Base-by-base conservation (phyloP, 176 grass and related monocot genomes). In the Tillandsia leiboldiana region DNA sequence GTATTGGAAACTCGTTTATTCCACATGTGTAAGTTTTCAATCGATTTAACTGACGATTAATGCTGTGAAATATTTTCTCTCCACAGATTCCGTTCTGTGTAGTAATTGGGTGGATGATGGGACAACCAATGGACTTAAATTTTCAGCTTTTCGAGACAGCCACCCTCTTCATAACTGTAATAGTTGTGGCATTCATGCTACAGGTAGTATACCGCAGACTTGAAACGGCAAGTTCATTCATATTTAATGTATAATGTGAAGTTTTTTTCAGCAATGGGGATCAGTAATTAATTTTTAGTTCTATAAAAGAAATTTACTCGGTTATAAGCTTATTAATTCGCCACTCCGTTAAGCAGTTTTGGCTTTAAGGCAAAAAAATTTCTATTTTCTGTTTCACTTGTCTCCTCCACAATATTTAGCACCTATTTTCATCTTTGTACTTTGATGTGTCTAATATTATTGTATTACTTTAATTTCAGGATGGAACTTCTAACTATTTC, bases 401-500 rank as follows among this genome's bases (percentile, higher is more conserved):
- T 33, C 29, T 33, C 29, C 29, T 33, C 29, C 29, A 33, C 29
- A 33, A 33, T 33, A 33, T 0, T 17, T 52, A 65, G 26, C 24
- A 65, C 33, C 24, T 12, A 51, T 50, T 10, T 11, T 51, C 11
- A 12, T 10, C 17, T 10, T 50, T 11, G 20, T 51, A 8, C 26
- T 69, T 7, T 12, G 23, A 28, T 58, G 6, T 12, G 0, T 24
- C 17, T 47, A 27, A 17, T 9, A 5, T 6, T 65, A 28, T 11
- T 11, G 2, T 27, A 2, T 59, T 9, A 24, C 10, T 75, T 51
- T 22, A 65, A 3, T 62, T 78, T 56, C 75, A 91, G 87, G 80
- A 96, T 49, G 91, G 85, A n/a, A 91, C 91, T 47, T 88, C 88
- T 9, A 96, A 88, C 65, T 96, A 83, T 63, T 76, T 91, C 49